A percentile compares a stretch with the other conserved stretches of the same genome.
Evolutionary conservation across 1,284 basidiomycete genomes (phyloP).

Genomic region (Puccinia triticina): DNA sequence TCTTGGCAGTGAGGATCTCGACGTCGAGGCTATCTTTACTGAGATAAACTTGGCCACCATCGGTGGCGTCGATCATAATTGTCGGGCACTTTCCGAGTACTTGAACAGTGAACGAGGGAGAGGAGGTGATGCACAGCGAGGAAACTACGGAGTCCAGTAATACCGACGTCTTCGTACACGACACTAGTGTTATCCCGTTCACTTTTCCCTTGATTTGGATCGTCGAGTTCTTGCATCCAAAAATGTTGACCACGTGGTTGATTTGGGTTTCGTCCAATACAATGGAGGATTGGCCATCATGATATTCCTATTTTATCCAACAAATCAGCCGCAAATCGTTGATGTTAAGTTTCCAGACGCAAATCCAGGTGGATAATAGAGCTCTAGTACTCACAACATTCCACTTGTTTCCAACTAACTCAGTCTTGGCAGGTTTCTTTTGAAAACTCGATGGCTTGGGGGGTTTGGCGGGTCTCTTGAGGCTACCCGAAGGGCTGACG

Average conservation of each 20-base stretch:
- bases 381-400: constrained; percentile 69
- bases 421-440: constrained; percentile 91
- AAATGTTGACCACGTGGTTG: constrained; percentile 85
- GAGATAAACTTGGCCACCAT: constrained; percentile 92
- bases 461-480: constrained; percentile 66
- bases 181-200: constrained; percentile 87
- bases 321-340: background rate
- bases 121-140: constrained; percentile 81
- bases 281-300: constrained; percentile 79
- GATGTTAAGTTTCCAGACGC: background rate
- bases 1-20: constrained; percentile 94
- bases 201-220: constrained; percentile 89
- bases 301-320: constrained; percentile 73
- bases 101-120: constrained; percentile 89
- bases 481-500: constrained; percentile 53
- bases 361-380: background rate
- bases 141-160: constrained; percentile 91
- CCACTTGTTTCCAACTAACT: constrained; percentile 93
- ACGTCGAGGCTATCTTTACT: constrained; percentile 76
- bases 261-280: constrained; percentile 78
- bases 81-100: constrained; percentile 87
- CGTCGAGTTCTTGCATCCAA: constrained; percentile 85
- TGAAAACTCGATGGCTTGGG: constrained; percentile 75
- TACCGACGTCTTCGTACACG: constrained; percentile 84
- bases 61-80: constrained; percentile 89